Evolutionary conservation across 129 eudicot species (phyloP), one percentile per base, ranked within the genome.

Genomic region (Gnaphalium uliginosum): DNA sequence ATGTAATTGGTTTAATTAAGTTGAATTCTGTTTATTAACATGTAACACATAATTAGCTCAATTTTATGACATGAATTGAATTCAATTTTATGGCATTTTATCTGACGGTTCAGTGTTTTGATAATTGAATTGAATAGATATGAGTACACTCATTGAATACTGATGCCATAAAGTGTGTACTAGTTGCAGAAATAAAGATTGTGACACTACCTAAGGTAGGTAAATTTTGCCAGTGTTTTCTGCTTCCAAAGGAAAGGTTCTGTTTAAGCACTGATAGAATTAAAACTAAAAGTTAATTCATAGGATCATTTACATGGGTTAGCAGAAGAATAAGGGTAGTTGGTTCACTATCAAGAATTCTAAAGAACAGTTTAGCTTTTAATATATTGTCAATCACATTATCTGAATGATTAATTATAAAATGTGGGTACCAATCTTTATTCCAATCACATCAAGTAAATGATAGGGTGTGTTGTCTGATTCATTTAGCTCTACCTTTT

Each of bases 161-260:
- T 61, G 64, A 79, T 72, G 83, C 73, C 66, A 72, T 43, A 72
- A 73, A 63, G 58, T 72, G 69, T 72, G 60, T 54, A 54, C 61
- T 37, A 46, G 78, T 33, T 15, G 39, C 68, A 62, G 77, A 62
- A 69, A 29, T 53, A 35, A 72, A 35, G 83, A 79, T 79, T 72
- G 83, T 54, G 83, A 79, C 83, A 65, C 74, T 54, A 64, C 83
- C 48, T 71, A 53, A 72, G 65, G 74, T 72, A 33, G 78, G 73
- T 79, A 33, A 10, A 72, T 53, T 78, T 64, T 79, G 73, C 18
- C 72, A 71, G 78, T 73, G 32, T 10, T 79, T 78, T 78, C 61
- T 62, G 75, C 22, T 77, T 41, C 9, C 43, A 69, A 56, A 76
- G 74, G 67, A 67, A 70, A 69, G 62, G 33, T 74, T 24, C 22